A percentile compares a stretch with the other conserved stretches of the same genome.
Conservation (phyloP, 495 filamentous ascomycete species). For the Achaetomiella virescens region DNA sequence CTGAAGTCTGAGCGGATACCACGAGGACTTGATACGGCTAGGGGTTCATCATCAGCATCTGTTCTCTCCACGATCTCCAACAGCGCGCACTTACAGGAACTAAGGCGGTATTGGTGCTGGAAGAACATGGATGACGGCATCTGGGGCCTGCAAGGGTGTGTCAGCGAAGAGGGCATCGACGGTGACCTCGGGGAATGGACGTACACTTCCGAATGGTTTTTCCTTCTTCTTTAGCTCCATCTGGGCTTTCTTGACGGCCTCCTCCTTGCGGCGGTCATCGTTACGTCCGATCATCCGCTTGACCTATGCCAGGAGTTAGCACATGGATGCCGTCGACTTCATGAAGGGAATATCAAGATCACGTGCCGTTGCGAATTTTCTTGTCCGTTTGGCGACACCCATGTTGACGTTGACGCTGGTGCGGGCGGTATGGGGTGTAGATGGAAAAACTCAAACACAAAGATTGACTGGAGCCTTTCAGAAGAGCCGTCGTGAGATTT, state of each 20-base stretch:
- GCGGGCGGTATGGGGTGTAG: not conserved
- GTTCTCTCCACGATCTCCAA: not conserved
- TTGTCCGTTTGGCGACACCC: conserved; percentile 30
- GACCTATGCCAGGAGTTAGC: conserved; percentile 36
- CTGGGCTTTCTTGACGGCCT: conserved; percentile 49
- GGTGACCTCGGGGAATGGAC: not conserved
- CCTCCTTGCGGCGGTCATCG: conserved; percentile 55
- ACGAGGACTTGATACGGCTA: conserved; percentile 30
- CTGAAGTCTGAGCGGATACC: conserved; percentile 4
- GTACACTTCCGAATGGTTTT: conserved; percentile 62
- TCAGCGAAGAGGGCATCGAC: not conserved
- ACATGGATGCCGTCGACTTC: not conserved
- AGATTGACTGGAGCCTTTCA: too few relatives aligned
- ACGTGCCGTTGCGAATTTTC: conserved; percentile 30
- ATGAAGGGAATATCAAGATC: not conserved
- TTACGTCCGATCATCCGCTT: conserved; percentile 57
- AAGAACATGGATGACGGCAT: conserved; percentile 89
- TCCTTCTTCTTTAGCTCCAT: conserved; percentile 53
- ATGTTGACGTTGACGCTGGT: conserved; percentile 14
- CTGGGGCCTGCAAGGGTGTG: conserved; percentile 49
- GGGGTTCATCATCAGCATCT: conserved; percentile 5
- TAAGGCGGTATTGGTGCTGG: conserved; percentile 83
- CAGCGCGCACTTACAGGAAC: conserved; percentile 45
- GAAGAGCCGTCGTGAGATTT: not conserved
- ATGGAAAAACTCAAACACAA: not conserved